Evolutionary conservation across 106 monocot genomes (phyloP).

Genomic region (Dioscorea alata): DNA sequence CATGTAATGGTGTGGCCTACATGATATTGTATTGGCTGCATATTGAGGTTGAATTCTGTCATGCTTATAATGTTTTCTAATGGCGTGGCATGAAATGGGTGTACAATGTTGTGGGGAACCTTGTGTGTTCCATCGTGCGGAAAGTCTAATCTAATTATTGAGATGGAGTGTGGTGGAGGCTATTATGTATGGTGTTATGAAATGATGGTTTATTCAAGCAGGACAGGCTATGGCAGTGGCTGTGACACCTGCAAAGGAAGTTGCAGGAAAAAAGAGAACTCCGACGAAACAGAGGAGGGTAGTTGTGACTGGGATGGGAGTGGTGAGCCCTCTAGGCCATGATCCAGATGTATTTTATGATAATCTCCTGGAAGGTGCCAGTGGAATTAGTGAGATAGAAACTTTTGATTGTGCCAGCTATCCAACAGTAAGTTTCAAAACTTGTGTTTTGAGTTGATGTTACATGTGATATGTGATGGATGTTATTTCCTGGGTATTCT

Average conservation of each 20-base stretch:
- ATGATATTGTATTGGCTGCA: too few species aligned
- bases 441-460: too few species aligned
- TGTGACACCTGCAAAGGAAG: slow-evolving; percentile 45
- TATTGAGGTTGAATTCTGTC: too few species aligned
- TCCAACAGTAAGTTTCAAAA: slow-evolving; percentile 4
- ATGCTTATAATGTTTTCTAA: too few species aligned
- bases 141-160: background rate
- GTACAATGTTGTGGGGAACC: background rate
- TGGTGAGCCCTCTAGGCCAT: slow-evolving; percentile 85
- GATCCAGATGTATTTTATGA: slow-evolving; percentile 61
- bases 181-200: background rate
- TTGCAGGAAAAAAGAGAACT: slow-evolving; percentile 48
- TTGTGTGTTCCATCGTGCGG: background rate
- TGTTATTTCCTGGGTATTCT: too few species aligned
- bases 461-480: too few species aligned
- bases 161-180: background rate
- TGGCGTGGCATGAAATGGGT: too few species aligned
- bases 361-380: slow-evolving; percentile 41
- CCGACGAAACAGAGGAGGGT: slow-evolving; percentile 62
- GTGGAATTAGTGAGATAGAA: slow-evolving; percentile 52
- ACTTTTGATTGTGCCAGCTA: slow-evolving; percentile 78
- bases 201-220: background rate
- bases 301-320: slow-evolving; percentile 95
- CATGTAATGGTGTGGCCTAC: too few species aligned
- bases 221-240: slow-evolving; percentile 69